Base-by-base conservation (phyloP, 73 alveolate genomes). In the Tetrahymena thermophila region DNA sequence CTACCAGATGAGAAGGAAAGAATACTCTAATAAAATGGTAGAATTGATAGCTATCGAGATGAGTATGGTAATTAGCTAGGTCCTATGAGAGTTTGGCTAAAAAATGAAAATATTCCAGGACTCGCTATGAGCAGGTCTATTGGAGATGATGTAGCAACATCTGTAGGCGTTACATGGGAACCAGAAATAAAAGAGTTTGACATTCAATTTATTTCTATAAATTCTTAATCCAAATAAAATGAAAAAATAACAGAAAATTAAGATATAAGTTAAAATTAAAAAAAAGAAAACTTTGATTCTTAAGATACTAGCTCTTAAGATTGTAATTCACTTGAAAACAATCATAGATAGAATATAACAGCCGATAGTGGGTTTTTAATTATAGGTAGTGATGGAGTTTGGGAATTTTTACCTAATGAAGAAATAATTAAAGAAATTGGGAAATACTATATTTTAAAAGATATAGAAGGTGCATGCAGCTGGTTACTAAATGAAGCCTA, bases 71-170 rank as follows among this genome's bases (percentile, higher is more conserved):
- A 17, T 40, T 85, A 43, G n/a, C 38, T 95, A 10, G 99, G 99
- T 2, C 99, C 99, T 0, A 94, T 96, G 94, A 97, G 99, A 95
- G 99, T 99, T 10, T 99, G 99, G 99, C 97, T 98, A 83, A 97
- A 95, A 95, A 94, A 97, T 94, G 97, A 96, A 84, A 98, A 99
- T 95, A 96, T 96, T 93, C 99, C 99, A 11, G 99, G 99, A 11
- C 97, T 99, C 35, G 99, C 99, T 3, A 99, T 99, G 99, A 97
- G 99, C 93, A 96, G 99, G 93, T 97, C 99, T 37, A 19, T 99
- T 15, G 99, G 99, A 11, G 99, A 99, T 97, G 56, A 94, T 71
- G 94, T 97, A 28, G 99, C 99, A 1, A 97, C 97, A 56, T 95
- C 97, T 35, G 98, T 98, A 85, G 99, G 99, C 8, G 99, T 98